Base-by-base conservation (phyloP, 1,284 basidiomycete genomes). In the Taiwanofungus camphoratus region DNA sequence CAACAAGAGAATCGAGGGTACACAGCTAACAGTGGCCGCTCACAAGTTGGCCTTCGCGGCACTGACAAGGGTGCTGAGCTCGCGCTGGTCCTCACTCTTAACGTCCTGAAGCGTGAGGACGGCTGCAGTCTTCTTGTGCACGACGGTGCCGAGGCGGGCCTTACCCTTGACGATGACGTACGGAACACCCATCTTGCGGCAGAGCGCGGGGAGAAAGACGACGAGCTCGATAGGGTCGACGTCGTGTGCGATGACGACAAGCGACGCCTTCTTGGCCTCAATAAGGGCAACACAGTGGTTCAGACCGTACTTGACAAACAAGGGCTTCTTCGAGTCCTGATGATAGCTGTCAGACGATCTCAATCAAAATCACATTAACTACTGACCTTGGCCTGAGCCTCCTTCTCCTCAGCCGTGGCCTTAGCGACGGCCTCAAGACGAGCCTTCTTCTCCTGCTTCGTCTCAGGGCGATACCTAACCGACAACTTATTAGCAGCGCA, bases 91-190 rank as follows among this genome's bases (percentile, higher is more conserved):
- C 73, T 97, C 95, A 62, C 84, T 88, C 70, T 83, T 85, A 60
- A 98, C 94, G 42, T 98, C 92, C 71, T 95, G 89, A 55, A 99
- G 70, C 39, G 88, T 86, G 48, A 93, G 71, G 50, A 96, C 87
- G 50, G 94, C 88, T 42, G 92, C 82, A 46, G 93, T 97, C 85
- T 98, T 98, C 83, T 97, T 96, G 82, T 94, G 90, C 41, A 94
- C 92, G 48, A 95, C 89, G 12, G 92, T 92, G 57, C 95, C 95
- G 58, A 98, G 87, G 65, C 95, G 91, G 46, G 94, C 89, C 76
- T 97, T 98, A 73, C 86, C 87, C 80, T 97, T 96, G 61, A 97
- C 92, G 59, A 99, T 97, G 54, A 95, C 92, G 73, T 98, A 98
- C 26, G 92, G 92, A 38, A 97, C 84, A 65, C 93, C 94, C 93